These are phyloP conservation scores for Fusarium sp. DNA, from an alignment of 2,329 filamentous ascomycete genomes.

Conservation along the genomic window DNA sequence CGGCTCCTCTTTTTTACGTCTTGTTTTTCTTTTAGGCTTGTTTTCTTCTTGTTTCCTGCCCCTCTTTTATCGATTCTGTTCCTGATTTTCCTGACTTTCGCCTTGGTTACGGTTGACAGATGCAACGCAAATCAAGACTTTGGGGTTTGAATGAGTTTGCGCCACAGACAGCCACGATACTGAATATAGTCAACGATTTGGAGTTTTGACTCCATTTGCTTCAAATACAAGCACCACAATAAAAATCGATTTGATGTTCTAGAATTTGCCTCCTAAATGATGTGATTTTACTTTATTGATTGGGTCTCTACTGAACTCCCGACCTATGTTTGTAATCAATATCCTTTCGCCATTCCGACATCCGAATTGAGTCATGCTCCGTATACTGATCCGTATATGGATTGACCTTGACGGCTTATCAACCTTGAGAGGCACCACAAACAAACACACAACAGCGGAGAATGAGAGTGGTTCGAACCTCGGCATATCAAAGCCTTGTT, in stretches of 20 bases:
- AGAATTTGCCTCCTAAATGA: conserved; percentile 24
- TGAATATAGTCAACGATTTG: background rate
- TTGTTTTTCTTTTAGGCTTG: conserved; percentile 14
- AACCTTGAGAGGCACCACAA: conserved; percentile 11
- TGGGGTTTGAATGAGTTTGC: conserved; percentile 1
- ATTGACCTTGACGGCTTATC: conserved; percentile 15
- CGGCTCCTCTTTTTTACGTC: conserved; percentile 39
- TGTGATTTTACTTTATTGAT: conserved; percentile 25
- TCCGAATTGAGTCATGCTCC: conserved; percentile 22
- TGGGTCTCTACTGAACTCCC: background rate
- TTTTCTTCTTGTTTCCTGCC: conserved; percentile 5
- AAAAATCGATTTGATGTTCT: background rate
- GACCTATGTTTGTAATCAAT: conserved; percentile 23
- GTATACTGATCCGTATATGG: background rate
- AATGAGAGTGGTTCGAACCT: conserved; percentile 5
- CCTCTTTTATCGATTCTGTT: conserved; percentile 20
- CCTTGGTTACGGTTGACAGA: conserved; percentile 11
- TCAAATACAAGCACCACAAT: background rate
- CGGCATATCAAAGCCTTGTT: background rate
- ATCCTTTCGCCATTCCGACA: conserved; percentile 35
- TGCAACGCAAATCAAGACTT: background rate
- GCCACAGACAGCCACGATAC: conserved; percentile 26
- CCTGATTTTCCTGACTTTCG: conserved; percentile 19
- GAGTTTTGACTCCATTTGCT: background rate
- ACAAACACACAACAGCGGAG: conserved; percentile 5